These are phyloP conservation scores for Zoysia japonica DNA, from an alignment of 176 grass and related monocot species.

Conservation along the genomic window DNA sequence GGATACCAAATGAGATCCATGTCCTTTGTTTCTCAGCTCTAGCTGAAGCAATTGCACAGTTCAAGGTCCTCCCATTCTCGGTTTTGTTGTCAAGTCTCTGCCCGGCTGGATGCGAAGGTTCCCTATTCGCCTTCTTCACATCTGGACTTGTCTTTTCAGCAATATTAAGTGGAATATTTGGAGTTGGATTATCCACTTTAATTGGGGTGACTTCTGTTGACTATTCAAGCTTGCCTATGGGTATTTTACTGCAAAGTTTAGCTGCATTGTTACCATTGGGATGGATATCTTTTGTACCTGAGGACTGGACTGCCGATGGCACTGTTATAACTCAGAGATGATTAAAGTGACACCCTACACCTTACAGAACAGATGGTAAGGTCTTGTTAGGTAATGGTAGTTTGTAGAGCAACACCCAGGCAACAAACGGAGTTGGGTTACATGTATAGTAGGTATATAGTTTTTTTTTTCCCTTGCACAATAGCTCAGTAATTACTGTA, in stretches of 20 bases:
- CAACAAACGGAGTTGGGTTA: slow-evolving; percentile 20
- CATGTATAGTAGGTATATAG: slow-evolving; percentile 32
- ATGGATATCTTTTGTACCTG: slow-evolving; percentile 69
- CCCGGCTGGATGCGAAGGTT: slow-evolving; percentile 72
- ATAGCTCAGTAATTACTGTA: slow-evolving; percentile 19
- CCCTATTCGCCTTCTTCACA: slow-evolving; percentile 82
- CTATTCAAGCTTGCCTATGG: slow-evolving; percentile 66
- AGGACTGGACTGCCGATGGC: slow-evolving; percentile 46
- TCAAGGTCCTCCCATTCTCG: slow-evolving; percentile 82
- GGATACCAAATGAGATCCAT: slow-evolving; percentile 73
- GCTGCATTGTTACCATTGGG: slow-evolving; percentile 74
- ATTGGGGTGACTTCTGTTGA: slow-evolving; percentile 63
- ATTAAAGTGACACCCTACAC: neutral
- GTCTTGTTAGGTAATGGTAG: slow-evolving; percentile 28
- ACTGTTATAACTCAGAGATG: slow-evolving; percentile 43
- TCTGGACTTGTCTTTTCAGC: slow-evolving; percentile 76
- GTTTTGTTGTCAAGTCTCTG: slow-evolving; percentile 74
- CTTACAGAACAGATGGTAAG: slow-evolving; percentile 3
- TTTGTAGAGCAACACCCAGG: slow-evolving; percentile 5
- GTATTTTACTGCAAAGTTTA: slow-evolving; percentile 72
- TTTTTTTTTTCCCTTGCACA: neutral
- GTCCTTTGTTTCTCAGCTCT: slow-evolving; percentile 75
- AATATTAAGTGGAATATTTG: slow-evolving; percentile 69
- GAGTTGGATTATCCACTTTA: slow-evolving; percentile 63
- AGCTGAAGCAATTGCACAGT: slow-evolving; percentile 85